phyloP scores from a whole-genome alignment of 1,284 basidiomycete species.

The Leccinum angustisporum region DNA sequence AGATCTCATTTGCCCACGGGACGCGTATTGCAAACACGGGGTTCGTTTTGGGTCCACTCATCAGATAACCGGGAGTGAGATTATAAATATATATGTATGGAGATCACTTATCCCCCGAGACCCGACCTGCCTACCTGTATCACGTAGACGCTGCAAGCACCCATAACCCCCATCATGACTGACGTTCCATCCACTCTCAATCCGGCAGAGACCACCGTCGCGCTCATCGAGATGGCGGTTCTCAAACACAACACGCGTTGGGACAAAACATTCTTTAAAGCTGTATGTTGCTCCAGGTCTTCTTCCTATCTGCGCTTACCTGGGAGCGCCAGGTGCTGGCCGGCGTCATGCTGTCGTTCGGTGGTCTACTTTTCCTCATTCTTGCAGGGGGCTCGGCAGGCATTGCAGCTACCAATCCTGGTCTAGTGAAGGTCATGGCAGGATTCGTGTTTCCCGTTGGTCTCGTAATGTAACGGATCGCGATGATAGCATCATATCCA shows the following conservation, averaged over 20 bases:
- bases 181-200: constrained; percentile 53
- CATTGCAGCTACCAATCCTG: constrained; percentile 55
- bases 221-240: constrained; percentile 57
- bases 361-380: constrained; percentile 63
- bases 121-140: constrained; percentile 3
- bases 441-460: constrained; percentile 74
- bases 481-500: neutral
- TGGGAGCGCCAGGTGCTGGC: constrained; percentile 51
- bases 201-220: constrained; percentile 57
- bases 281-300: constrained; percentile 42
- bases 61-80: neutral
- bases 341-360: constrained; percentile 70
- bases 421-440: constrained; percentile 62
- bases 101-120: neutral
- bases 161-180: constrained; percentile 17
- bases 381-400: constrained; percentile 57
- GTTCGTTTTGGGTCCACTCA: constrained; percentile 12
- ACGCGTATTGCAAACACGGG: neutral
- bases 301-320: neutral
- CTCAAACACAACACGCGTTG: constrained; percentile 62
- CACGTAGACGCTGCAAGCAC: neutral
- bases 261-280: constrained; percentile 63
- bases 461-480: constrained; percentile 58
- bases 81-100: constrained; percentile 23
- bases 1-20: constrained; percentile 6